Evolutionary conservation across 2,329 filamentous ascomycete genomes (phyloP), one percentile per base, ranked within the genome.

Genomic region (Basipetospora chlamydospora): DNA sequence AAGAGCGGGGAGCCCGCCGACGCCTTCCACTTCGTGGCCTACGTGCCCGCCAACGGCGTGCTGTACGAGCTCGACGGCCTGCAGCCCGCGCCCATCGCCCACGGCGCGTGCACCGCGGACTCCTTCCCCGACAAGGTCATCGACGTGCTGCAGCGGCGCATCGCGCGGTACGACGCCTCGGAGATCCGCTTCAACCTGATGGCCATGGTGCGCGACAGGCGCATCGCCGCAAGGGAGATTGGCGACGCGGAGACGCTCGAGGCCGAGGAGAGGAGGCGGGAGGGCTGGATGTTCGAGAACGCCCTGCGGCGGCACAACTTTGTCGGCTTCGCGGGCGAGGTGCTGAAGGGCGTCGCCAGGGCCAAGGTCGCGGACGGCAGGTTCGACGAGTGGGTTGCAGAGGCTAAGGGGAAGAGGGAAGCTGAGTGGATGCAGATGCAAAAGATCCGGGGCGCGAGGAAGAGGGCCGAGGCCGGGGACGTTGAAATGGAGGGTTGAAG

Each of bases 151-250:
- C 82, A 84, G 59, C 68, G 80, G 39, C 74, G 90, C 37, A 81
- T 98, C 47, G 78, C 71, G 41, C 70, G 88, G 39, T 96, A 98
- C 57, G 86, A 86, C 12, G 64, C 74, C 13, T 71, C 76, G 1
- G 90, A 98, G 66, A 95, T 96, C 43, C 72, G 86, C 30, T 98
- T 98, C 66, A 98, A 98, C 57, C 67, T 98, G 37, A 73, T 98
- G 54, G 90, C 88, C 30, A 87, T 94, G 70, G 83, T 88, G 47
- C 69, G 79, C 44, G 90, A 98, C 60, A 63, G 87, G 52, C 70
- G 90, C 29, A 64, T 81, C 31, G 67, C 74, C 33, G 88, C 88
- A 22, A 66, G 70, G 39, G 83, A 92, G 55, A 73, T 90, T 44
- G 87, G 87, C 31, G 90, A 98, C 58, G 54, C 61, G 29, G 87